phyloP scores from a whole-genome alignment of 768 basidiomycete genomes.

The Hirschioporus abietinus region DNA sequence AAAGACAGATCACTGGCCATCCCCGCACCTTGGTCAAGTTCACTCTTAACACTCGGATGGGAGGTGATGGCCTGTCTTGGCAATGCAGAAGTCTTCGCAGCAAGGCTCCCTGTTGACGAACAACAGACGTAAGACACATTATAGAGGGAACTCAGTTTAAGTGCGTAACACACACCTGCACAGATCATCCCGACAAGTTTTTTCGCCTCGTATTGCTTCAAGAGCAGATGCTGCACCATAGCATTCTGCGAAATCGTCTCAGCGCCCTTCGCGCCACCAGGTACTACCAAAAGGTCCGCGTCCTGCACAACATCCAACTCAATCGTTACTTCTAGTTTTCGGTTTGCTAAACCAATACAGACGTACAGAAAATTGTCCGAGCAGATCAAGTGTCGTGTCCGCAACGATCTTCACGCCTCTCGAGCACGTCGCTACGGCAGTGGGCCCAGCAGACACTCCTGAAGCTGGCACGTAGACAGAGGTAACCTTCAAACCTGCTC shows the following conservation, averaged over 20 bases:
- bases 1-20: no score
- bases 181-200: slow-evolving; percentile 82
- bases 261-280: slow-evolving; percentile 76
- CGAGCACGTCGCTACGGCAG: slow-evolving; percentile 57
- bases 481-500: slow-evolving; percentile 59
- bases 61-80: slow-evolving; percentile 67
- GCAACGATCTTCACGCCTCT: slow-evolving; percentile 70
- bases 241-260: slow-evolving; percentile 59
- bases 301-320: slow-evolving; percentile 40
- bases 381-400: slow-evolving; percentile 45
- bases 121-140: not conserved
- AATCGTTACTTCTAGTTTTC: slow-evolving; percentile 7
- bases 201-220: slow-evolving; percentile 43
- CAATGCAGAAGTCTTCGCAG: slow-evolving; percentile 57
- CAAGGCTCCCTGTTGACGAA: slow-evolving; percentile 50
- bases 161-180: slow-evolving; percentile 46
- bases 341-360: not conserved
- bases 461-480: slow-evolving; percentile 53
- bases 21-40: slow-evolving; percentile 48
- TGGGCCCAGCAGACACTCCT: slow-evolving; percentile 24
- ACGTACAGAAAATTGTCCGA: slow-evolving; percentile 41
- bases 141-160: not conserved
- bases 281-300: slow-evolving; percentile 68
- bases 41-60: slow-evolving; percentile 62
- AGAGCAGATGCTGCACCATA: slow-evolving; percentile 58